Percentiles rank a stretch among this genome's conserved stretches.
phyloP scores from a whole-genome alignment of 306 rosid genomes.

The Neltuma alba region DNA sequence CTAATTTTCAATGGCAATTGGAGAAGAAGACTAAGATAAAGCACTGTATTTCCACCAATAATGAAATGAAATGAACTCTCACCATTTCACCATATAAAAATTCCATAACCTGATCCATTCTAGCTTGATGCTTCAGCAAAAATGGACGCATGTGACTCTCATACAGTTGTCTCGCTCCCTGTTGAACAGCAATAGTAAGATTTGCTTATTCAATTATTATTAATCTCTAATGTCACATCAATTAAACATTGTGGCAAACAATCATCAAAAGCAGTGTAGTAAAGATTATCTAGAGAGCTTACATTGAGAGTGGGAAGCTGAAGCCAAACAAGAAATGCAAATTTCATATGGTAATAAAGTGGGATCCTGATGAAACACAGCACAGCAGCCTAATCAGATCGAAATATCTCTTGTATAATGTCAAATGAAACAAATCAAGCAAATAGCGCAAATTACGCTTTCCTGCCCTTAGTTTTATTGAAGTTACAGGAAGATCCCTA shows the following conservation, averaged over 20 bases:
- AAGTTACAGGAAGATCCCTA: not conserved
- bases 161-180: slow-evolving; percentile 60
- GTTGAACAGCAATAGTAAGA: slow-evolving; percentile 18
- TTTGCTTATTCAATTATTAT: not conserved
- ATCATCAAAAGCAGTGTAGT: not conserved
- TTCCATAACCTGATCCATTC: slow-evolving; percentile 48
- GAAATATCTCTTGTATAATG: slow-evolving; percentile 22
- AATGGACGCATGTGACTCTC: slow-evolving; percentile 56
- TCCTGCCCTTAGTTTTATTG: not conserved
- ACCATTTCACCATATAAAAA: slow-evolving; percentile 48
- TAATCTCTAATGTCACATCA: not conserved
- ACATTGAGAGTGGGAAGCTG: slow-evolving; percentile 65
- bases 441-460: not conserved
- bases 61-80: slow-evolving; percentile 22
- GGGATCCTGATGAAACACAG: slow-evolving; percentile 53
- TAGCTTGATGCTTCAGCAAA: slow-evolving; percentile 56
- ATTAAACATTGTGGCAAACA: not conserved
- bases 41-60: not conserved
- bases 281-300: slow-evolving; percentile 31
- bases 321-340: slow-evolving; percentile 71
- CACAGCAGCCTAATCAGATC: slow-evolving; percentile 28
- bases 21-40: not conserved
- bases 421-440: slow-evolving; percentile 7
- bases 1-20: not conserved
- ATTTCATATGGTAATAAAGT: slow-evolving; percentile 58